Conservation (phyloP, 192 early-diverging fungal species). For the Backusella liffmaniae region DNA sequence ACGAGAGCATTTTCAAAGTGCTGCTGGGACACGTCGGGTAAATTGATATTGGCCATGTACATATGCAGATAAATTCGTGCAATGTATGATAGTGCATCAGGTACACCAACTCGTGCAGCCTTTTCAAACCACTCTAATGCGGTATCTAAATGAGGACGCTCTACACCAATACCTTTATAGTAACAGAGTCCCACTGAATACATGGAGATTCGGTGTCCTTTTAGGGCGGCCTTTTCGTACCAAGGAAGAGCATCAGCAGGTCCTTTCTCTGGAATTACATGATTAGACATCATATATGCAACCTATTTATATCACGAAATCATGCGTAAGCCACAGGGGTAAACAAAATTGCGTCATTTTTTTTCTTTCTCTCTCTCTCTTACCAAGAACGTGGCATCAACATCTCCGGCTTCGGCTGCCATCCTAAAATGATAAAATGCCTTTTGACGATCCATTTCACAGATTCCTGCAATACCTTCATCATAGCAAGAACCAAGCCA, state of each 20-base stretch:
- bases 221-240: slow-evolving; percentile 35
- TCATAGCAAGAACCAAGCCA: slow-evolving; percentile 39
- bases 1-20: slow-evolving; percentile 25
- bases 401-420: slow-evolving; percentile 28
- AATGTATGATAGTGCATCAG: slow-evolving; percentile 24
- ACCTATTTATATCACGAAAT: slow-evolving; percentile 18
- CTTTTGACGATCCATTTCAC: slow-evolving; percentile 23
- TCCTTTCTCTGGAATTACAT: slow-evolving; percentile 28
- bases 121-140: slow-evolving; percentile 35
- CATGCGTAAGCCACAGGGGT: slow-evolving; percentile 9
- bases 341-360: slow-evolving; percentile 5
- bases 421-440: slow-evolving; percentile 33
- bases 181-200: slow-evolving; percentile 33
- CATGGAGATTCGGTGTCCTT: slow-evolving; percentile 32
- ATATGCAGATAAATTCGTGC: slow-evolving; percentile 19
- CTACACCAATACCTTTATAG: slow-evolving; percentile 26
- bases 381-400: slow-evolving; percentile 35
- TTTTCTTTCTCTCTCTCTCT: neutral
- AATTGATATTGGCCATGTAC: neutral
- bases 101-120: slow-evolving; percentile 24
- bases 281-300: slow-evolving; percentile 38
- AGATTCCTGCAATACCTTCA: slow-evolving; percentile 30
- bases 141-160: slow-evolving; percentile 16
- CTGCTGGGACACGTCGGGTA: neutral
- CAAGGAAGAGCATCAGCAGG: slow-evolving; percentile 36